These are phyloP conservation scores for Suillus alpinus DNA, from an alignment of 768 basidiomycete genomes.

Conservation along the genomic window DNA sequence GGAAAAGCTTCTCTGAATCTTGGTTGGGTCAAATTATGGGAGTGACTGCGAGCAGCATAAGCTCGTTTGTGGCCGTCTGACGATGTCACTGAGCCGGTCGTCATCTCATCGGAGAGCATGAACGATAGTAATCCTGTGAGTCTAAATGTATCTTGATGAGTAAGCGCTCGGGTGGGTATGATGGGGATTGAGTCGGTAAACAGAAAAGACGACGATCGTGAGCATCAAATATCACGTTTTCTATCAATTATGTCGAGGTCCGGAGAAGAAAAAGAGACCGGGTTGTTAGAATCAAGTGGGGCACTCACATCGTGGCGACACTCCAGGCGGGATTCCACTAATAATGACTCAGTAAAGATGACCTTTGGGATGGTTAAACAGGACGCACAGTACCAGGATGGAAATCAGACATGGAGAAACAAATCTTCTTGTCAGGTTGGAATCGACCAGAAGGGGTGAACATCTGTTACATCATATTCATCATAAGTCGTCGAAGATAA, in stretches of 20 bases:
- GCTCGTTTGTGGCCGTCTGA: slow-evolving; percentile 73
- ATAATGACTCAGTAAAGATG: background rate
- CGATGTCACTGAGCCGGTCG: slow-evolving; percentile 87
- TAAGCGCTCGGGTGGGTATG: slow-evolving; percentile 4
- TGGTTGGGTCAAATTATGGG: slow-evolving; percentile 77
- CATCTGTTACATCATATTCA: slow-evolving; percentile 54
- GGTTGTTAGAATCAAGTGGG: slow-evolving; percentile 1
- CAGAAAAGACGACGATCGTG: slow-evolving; percentile 2
- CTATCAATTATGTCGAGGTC: slow-evolving; percentile 12
- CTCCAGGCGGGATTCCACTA: slow-evolving; percentile 98
- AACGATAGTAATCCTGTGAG: slow-evolving; percentile 91
- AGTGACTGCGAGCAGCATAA: slow-evolving; percentile 78
- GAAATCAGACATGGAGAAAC: slow-evolving; percentile 97
- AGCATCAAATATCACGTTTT: slow-evolving; percentile 5
- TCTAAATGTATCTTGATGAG: slow-evolving; percentile 38
- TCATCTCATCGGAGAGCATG: slow-evolving; percentile 96
- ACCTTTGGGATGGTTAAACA: slow-evolving; percentile 3
- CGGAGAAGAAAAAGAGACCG: slow-evolving; percentile 7
- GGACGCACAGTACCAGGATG: slow-evolving; percentile 80
- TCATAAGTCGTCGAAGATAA: slow-evolving; percentile 7
- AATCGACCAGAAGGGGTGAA: slow-evolving; percentile 89
- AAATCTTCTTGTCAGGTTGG: slow-evolving; percentile 91
- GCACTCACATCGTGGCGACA: slow-evolving; percentile 84
- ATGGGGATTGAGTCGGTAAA: slow-evolving; percentile 1
- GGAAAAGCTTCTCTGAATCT: slow-evolving; percentile 88